phyloP scores from a whole-genome alignment of 768 basidiomycete genomes.

The Boletus huronensis region DNA sequence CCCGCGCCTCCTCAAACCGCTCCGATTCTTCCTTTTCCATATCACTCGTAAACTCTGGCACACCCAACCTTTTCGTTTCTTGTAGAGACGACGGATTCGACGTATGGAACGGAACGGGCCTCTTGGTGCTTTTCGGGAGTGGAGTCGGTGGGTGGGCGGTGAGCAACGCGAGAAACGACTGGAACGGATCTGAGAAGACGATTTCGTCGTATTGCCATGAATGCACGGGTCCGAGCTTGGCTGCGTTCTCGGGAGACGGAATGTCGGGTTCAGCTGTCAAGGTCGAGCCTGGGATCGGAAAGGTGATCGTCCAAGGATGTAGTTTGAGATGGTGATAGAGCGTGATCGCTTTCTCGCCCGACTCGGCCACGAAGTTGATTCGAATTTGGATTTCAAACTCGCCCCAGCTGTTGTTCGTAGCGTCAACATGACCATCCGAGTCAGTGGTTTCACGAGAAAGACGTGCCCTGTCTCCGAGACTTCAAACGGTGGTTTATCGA shows the following conservation, averaged over 20 bases:
- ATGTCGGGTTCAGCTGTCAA: conserved; percentile 55
- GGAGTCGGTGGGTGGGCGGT: conserved; percentile 81
- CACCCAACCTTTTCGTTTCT: conserved; percentile 56
- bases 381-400: conserved; percentile 96
- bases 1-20: conserved; percentile 72
- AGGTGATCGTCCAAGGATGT: conserved; percentile 73
- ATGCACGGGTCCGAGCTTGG: conserved; percentile 76
- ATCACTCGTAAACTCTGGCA: conserved; percentile 78
- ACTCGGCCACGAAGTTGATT: conserved; percentile 84
- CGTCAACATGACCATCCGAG: neutral
- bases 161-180: conserved; percentile 78
- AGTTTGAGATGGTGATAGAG: conserved; percentile 94
- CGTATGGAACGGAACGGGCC: conserved; percentile 69
- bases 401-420: conserved; percentile 77
- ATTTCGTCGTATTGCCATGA: conserved; percentile 99
- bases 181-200: conserved; percentile 92
- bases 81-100: conserved; percentile 59
- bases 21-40: conserved; percentile 90
- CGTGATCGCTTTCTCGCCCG: conserved; percentile 84
- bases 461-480: conserved; percentile 91
- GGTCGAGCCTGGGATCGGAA: conserved; percentile 11
- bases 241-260: conserved; percentile 62
- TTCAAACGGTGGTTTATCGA: conserved; percentile 93
- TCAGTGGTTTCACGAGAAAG: neutral
- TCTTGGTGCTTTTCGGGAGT: conserved; percentile 57